These are phyloP conservation scores for Extremus antarcticus DNA, from an alignment of 495 filamentous ascomycete species.

Conservation along the genomic window DNA sequence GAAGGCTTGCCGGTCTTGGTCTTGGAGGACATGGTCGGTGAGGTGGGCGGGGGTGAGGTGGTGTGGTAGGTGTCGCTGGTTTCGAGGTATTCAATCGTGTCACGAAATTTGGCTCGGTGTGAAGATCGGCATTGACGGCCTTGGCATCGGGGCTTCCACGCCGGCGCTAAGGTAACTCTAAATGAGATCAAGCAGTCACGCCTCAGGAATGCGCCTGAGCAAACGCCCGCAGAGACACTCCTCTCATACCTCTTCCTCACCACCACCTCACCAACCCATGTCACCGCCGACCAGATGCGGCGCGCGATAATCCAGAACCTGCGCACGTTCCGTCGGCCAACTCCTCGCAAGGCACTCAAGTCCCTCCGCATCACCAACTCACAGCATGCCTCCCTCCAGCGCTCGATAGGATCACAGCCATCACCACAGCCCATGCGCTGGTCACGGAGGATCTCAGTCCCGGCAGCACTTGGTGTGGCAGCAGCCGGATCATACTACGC, in stretches of 20 bases:
- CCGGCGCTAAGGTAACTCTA: no score
- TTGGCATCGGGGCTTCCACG: not conserved
- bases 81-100: no score
- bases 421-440: slow-evolving; percentile 16
- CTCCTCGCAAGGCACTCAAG: slow-evolving; percentile 16
- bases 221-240: not conserved
- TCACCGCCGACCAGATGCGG: slow-evolving; percentile 8
- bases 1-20: slow-evolving; percentile 42
- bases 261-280: not conserved
- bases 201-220: not conserved
- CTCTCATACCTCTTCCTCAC: not conserved
- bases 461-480: slow-evolving; percentile 13
- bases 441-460: slow-evolving; percentile 8
- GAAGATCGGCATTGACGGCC: no score
- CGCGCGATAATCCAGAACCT: slow-evolving; percentile 20
- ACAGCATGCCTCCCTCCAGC: slow-evolving; percentile 19
- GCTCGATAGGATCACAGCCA: slow-evolving; percentile 15
- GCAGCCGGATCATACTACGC: slow-evolving; percentile 16
- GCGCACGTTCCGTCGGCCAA: slow-evolving; percentile 21
- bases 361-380: slow-evolving; percentile 12
- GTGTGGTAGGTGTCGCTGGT: not conserved
- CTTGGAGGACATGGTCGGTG: slow-evolving; percentile 15
- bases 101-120: no score
- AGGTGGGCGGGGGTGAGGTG: not conserved
- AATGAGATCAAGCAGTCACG: not conserved